Evolutionary conservation across 345 rosid genomes (phyloP), one percentile per base, ranked within the genome.

Genomic region (Hevea brasiliensis): DNA sequence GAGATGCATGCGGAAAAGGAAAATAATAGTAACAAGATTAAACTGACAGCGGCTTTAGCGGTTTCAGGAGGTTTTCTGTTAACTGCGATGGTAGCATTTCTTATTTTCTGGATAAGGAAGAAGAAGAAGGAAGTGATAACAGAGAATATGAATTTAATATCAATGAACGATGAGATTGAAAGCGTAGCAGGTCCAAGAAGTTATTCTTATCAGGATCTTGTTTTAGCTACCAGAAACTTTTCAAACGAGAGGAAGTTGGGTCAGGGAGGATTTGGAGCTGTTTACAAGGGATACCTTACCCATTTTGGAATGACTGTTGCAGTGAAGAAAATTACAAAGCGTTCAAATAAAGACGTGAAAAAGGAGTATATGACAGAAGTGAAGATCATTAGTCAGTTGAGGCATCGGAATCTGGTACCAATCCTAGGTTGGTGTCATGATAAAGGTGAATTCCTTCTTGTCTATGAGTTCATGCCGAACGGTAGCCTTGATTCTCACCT

Each of bases 371-470:
- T 79, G 14, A 74, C 85, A 0, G 90, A 88, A 74, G 87, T 86
- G 26, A 88, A 84, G 79, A 68, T 75, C 65, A 86, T 88, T 70
- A 81, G 92, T 70, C 82, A 84, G n/a, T 74, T 88, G 35, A 78
- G 92, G 64, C 94, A 88, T 70, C 66, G 85, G 2, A 90, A 88
- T 72, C 76, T 88, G 32, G 90, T 85, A 41, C 88, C 86, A 53
- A 87, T 90, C 60, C 77, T 90, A 1, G 92, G 95, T 45, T 90
- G 87, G 87, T 87, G 92, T 59, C 90, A 88, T 41, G 90, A 84
- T 12, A 76, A 50, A 44, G 47, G 47, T 7, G 13, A 7, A 44
- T 7, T 11, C 15, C 18, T 47, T 47, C 51, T 47, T 44, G 80
- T 86, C 0, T 88, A 86, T 4, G 92, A 89, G 78, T 81, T 84